Conservation (phyloP, 805 yeast genomes). For the Yamadazyma sp. region DNA sequence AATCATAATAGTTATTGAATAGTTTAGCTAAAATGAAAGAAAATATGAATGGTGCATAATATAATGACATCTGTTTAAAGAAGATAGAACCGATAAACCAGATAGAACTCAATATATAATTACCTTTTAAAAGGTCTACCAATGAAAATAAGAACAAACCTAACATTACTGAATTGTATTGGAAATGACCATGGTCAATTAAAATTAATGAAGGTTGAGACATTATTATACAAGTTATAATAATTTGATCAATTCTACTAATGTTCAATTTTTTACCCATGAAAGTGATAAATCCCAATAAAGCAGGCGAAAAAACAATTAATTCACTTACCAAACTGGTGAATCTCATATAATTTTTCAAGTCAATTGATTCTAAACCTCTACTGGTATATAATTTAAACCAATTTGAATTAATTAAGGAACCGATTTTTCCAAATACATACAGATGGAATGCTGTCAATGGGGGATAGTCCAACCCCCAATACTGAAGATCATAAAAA, state of each 20-base stretch:
- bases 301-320: constrained; percentile 74
- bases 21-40: constrained; percentile 64
- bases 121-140: constrained; percentile 60
- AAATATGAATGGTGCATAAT: constrained; percentile 87
- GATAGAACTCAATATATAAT: constrained; percentile 64
- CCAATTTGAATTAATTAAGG: constrained; percentile 65
- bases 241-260: constrained; percentile 71
- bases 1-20: constrained; percentile 19
- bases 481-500: constrained; percentile 80
- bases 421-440: constrained; percentile 71
- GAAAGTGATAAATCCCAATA: constrained; percentile 66
- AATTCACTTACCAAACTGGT: constrained; percentile 77
- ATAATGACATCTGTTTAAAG: constrained; percentile 94
- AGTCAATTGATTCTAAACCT: constrained; percentile 63
- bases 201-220: constrained; percentile 80
- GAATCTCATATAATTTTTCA: constrained; percentile 83
- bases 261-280: constrained; percentile 56
- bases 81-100: constrained; percentile 75
- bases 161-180: constrained; percentile 90
- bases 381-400: constrained; percentile 70
- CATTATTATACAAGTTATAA: constrained; percentile 73
- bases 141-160: constrained; percentile 75
- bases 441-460: constrained; percentile 92
- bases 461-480: constrained; percentile 99
- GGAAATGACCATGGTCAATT: constrained; percentile 97